These are phyloP conservation scores for Acorus calamus DNA, from an alignment of 106 monocot genomes.

Conservation along the genomic window DNA sequence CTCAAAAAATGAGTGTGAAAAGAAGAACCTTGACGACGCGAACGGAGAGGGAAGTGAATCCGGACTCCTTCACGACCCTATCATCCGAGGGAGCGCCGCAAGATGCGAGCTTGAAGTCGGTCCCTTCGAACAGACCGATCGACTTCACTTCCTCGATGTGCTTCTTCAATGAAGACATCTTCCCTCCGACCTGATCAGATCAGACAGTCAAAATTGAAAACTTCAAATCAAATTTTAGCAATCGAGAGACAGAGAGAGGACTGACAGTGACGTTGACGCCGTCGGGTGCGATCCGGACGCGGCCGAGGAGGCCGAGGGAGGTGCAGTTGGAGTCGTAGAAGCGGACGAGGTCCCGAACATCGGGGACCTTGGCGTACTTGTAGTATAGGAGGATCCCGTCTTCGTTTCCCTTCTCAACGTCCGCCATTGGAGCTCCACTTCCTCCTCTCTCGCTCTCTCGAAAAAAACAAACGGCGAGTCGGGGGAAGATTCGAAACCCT, in stretches of 20 bases:
- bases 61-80: conserved; percentile 61
- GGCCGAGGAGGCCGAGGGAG: conserved; percentile 74
- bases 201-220: not conserved
- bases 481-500: too few relatives aligned
- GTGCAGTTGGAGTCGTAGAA: conserved; percentile 59
- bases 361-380: conserved; percentile 55
- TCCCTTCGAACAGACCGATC: conserved; percentile 64
- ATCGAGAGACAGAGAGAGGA: not conserved
- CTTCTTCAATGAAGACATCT: conserved; percentile 61
- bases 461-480: too few relatives aligned
- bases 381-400: conserved; percentile 87
- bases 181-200: conserved; percentile 69
- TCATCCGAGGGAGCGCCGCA: conserved; percentile 56
- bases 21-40: conserved; percentile 67
- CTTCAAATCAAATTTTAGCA: not conserved
- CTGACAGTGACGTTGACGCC: conserved; percentile 95
- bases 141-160: conserved; percentile 59
- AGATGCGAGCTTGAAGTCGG: conserved; percentile 86
- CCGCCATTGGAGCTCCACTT: conserved; percentile 1
- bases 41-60: conserved; percentile 69
- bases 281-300: conserved; percentile 74
- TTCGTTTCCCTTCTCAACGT: too few relatives aligned
- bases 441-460: not conserved
- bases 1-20: not conserved
- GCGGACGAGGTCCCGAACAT: conserved; percentile 35